Percentiles rank a stretch among this genome's conserved stretches.
These are phyloP conservation scores for Phytophthora pluvialis DNA, from an alignment of 352 stramenopile genomes.

Conservation along the genomic window DNA sequence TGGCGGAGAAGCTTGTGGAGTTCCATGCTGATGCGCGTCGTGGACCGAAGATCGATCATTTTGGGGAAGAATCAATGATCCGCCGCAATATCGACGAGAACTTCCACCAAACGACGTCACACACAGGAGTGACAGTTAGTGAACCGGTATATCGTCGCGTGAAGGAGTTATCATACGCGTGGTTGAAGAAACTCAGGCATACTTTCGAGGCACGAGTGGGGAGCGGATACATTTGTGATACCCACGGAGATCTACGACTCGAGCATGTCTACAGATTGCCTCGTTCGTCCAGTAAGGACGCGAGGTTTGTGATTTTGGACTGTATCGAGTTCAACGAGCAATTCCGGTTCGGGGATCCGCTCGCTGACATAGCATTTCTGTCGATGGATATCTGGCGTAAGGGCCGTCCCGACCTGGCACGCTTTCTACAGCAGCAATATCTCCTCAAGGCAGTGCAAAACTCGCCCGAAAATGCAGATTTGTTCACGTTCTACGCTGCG, in stretches of 20 bases:
- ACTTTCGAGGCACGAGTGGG: constrained; percentile 55
- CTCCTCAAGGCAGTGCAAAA: constrained; percentile 55
- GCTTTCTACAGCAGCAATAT: constrained; percentile 60
- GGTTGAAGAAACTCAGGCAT: constrained; percentile 47
- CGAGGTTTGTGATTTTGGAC: constrained; percentile 60
- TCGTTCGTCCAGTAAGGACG: constrained; percentile 1
- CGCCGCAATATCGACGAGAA: constrained; percentile 77
- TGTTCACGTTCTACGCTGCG: constrained; percentile 68
- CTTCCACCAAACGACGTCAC: constrained; percentile 60
- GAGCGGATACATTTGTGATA: constrained; percentile 70
- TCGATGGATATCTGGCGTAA: constrained; percentile 75
- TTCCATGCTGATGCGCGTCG: constrained; percentile 67
- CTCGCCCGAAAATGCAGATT: constrained; percentile 49
- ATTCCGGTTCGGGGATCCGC: constrained; percentile 71
- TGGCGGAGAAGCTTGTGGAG: constrained; percentile 53
- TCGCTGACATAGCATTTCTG: constrained; percentile 73
- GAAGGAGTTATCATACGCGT: constrained; percentile 56
- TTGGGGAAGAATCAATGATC: constrained; percentile 59
- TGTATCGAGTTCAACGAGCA: constrained; percentile 87
- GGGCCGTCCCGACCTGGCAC: constrained; percentile 59
- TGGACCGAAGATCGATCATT: constrained; percentile 61
- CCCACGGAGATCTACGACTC: constrained; percentile 68
- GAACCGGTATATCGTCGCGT: constrained; percentile 55
- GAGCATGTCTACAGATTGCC: constrained; percentile 70
- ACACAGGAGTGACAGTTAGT: constrained; percentile 58